These are phyloP conservation scores for Astrocystis sublimbata DNA, from an alignment of 495 filamentous ascomycete genomes.

Conservation along the genomic window DNA sequence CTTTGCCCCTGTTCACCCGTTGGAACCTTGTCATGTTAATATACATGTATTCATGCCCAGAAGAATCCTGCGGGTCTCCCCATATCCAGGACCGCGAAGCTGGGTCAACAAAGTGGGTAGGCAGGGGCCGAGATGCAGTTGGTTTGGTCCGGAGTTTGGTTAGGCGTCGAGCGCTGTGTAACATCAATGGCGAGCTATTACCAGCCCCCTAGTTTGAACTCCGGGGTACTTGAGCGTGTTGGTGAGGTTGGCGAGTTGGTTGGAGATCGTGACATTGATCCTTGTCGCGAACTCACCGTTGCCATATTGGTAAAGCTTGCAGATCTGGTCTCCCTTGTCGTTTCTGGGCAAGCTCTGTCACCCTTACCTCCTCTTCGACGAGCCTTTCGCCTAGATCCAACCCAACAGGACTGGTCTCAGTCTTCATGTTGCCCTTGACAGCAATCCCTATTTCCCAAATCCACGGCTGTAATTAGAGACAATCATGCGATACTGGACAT, in stretches of 20 bases:
- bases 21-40: background rate
- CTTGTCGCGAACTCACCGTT: slow-evolving; percentile 9
- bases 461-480: no score
- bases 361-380: background rate
- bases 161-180: background rate
- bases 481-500: background rate
- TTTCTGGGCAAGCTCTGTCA: background rate
- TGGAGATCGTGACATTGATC: no score
- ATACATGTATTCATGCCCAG: background rate
- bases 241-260: no score
- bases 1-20: background rate
- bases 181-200: no score
- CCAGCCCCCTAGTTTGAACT: no score
- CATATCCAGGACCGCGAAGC: slow-evolving; percentile 9
- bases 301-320: background rate
- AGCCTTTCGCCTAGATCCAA: background rate
- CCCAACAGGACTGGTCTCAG: background rate
- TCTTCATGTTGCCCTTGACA: no score
- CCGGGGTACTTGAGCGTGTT: no score
- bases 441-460: no score
- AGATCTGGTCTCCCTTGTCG: background rate
- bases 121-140: background rate
- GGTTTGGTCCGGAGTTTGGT: background rate
- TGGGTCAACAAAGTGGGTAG: slow-evolving; percentile 4
- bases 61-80: slow-evolving; percentile 5